A percentile compares a stretch with the other conserved stretches of the same genome.
Evolutionary conservation across 139 green algal genomes (phyloP).

Genomic region (Micractinium conductrix): DNA sequence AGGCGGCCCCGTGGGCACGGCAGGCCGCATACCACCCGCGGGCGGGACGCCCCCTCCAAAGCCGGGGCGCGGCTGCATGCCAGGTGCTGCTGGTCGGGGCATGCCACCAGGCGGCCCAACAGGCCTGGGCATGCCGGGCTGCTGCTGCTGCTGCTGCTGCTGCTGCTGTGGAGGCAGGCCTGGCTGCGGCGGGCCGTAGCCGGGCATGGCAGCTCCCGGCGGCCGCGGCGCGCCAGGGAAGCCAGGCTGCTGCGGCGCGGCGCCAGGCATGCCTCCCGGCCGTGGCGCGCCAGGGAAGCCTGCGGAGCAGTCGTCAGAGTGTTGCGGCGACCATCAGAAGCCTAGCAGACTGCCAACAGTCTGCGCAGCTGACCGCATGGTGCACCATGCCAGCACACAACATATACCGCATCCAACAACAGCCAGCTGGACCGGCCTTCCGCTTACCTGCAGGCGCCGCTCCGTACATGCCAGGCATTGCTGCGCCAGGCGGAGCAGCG

Average conservation of each 20-base stretch:
- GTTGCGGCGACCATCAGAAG: no score
- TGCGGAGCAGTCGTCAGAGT: no score
- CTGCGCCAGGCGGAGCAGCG: background rate
- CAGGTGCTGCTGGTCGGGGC: background rate
- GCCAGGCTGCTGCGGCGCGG: no score
- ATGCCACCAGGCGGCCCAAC: background rate
- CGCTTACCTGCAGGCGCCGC: background rate
- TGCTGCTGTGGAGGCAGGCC: conserved; percentile 3
- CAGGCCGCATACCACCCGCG: background rate
- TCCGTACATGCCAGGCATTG: background rate
- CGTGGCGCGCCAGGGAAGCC: conserved; percentile 3
- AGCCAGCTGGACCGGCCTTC: no score
- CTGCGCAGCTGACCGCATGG: no score
- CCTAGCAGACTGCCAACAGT: no score
- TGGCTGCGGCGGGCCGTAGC: background rate
- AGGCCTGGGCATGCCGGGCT: conserved; percentile 5
- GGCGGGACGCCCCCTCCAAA: background rate
- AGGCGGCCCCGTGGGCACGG: background rate
- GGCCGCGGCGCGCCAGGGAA: no score
- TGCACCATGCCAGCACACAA: no score
- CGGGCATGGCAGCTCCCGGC: background rate
- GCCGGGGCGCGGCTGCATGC: no score
- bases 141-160: conserved; percentile 23
- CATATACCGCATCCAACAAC: no score
- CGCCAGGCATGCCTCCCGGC: background rate